A percentile compares a stretch with the other conserved stretches of the same genome.
Evolutionary conservation across 2,329 filamentous ascomycete species (phyloP).

Genomic region (Penicillium oxalicum): DNA sequence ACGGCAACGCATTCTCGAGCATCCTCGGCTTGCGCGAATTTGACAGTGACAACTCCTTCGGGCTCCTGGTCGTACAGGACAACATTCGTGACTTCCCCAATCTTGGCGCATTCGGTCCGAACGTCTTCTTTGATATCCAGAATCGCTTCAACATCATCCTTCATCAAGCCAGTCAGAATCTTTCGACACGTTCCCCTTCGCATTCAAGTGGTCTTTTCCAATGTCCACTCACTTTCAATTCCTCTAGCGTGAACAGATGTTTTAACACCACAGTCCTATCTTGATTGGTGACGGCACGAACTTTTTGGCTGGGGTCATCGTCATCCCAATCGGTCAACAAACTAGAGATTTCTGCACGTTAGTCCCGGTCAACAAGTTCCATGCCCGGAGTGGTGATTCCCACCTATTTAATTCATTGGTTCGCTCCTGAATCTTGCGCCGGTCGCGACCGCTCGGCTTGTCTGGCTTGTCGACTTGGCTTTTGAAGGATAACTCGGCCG

Average conservation of each 20-base stretch:
- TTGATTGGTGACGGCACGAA: slow-evolving; percentile 54
- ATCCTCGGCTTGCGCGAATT: slow-evolving; percentile 65
- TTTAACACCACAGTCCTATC: slow-evolving; percentile 83
- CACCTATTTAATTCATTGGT: slow-evolving; percentile 74
- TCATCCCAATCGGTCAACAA: slow-evolving; percentile 95
- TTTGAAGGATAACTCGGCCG: slow-evolving; percentile 87
- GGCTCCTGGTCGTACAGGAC: slow-evolving; percentile 81
- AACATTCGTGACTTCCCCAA: slow-evolving; percentile 85
- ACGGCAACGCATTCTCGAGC: slow-evolving; percentile 64
- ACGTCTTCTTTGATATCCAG: slow-evolving; percentile 94
- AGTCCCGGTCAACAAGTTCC: background rate
- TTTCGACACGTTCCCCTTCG: background rate
- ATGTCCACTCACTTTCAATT: slow-evolving; percentile 56
- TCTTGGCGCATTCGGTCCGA: slow-evolving; percentile 77
- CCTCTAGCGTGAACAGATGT: slow-evolving; percentile 84
- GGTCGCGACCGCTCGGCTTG: slow-evolving; percentile 58
- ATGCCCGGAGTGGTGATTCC: no score
- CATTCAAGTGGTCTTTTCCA: background rate
- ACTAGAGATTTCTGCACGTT: slow-evolving; percentile 39
- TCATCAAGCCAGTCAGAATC: slow-evolving; percentile 14
- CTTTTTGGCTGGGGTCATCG: slow-evolving; percentile 62
- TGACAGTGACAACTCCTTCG: slow-evolving; percentile 78
- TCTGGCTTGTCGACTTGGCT: slow-evolving; percentile 63
- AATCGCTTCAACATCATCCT: slow-evolving; percentile 72
- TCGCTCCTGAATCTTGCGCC: slow-evolving; percentile 84